Evolutionary conservation across 2,329 filamentous ascomycete genomes (phyloP).

Genomic region (Penicillium concentricum): DNA sequence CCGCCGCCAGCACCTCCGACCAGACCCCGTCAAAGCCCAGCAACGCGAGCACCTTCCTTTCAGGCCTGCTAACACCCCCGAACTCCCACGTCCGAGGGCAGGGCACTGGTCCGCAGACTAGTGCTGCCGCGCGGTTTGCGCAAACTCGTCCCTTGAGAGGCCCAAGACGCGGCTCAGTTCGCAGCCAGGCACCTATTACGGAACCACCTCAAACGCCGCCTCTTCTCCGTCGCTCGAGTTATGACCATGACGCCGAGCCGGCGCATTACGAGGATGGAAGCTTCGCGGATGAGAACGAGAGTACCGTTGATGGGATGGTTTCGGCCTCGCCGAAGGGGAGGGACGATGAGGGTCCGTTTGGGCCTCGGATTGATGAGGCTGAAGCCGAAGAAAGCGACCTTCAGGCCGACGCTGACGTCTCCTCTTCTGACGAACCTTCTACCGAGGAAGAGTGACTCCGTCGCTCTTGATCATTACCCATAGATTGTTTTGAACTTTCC

Average conservation of each 20-base stretch:
- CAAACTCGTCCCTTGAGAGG: constrained; percentile 37
- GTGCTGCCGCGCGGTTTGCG: constrained; percentile 31
- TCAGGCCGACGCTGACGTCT: constrained; percentile 1
- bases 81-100: constrained; percentile 68
- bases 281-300: constrained; percentile 50
- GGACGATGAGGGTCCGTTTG: constrained; percentile 32
- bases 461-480: neutral
- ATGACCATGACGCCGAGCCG: constrained; percentile 60
- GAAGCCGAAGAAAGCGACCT: constrained; percentile 3
- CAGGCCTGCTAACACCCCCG: constrained; percentile 86
- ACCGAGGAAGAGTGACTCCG: constrained; percentile 8
- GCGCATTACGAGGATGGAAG: constrained; percentile 47
- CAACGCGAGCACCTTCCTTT: constrained; percentile 62
- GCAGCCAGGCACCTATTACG: constrained; percentile 29
- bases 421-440: constrained; percentile 5
- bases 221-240: constrained; percentile 55
- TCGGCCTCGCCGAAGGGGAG: constrained; percentile 34
- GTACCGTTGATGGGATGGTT: constrained; percentile 45
- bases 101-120: constrained; percentile 44
- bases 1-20: constrained; percentile 42
- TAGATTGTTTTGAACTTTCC: constrained; percentile 4
- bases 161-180: constrained; percentile 31
- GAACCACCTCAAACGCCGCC: constrained; percentile 52
- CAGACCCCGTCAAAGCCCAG: constrained; percentile 62
- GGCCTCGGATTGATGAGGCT: constrained; percentile 26